Evolutionary conservation across 768 basidiomycete genomes (phyloP).

Genomic region (Pleurotus ostreatus): DNA sequence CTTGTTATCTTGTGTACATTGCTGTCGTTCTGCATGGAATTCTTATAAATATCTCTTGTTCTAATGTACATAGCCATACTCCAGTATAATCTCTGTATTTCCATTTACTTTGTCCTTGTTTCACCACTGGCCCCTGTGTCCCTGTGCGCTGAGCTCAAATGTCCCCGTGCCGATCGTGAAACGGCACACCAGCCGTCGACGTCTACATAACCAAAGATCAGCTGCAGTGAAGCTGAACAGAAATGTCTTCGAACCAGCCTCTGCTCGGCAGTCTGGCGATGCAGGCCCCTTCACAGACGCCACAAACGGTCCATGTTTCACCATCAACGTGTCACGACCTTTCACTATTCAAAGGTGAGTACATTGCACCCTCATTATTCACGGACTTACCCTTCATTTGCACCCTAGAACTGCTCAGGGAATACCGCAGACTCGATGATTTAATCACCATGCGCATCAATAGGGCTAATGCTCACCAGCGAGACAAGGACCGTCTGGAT

Average conservation of each 20-base stretch:
- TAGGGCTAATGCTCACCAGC: constrained; percentile 69
- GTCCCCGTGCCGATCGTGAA: background rate
- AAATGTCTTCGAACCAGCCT: constrained; percentile 40
- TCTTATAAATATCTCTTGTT: background rate
- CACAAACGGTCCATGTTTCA: constrained; percentile 71
- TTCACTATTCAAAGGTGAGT: constrained; percentile 74
- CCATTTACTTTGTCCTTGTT: background rate
- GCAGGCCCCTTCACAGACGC: constrained; percentile 55
- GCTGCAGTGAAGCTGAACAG: too few relatives aligned
- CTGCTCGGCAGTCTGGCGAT: constrained; percentile 64
- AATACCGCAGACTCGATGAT: constrained; percentile 81
- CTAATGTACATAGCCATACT: constrained; percentile 6
- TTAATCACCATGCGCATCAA: constrained; percentile 78
- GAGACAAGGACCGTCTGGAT: constrained; percentile 60
- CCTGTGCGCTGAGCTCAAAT: background rate
- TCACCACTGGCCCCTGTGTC: background rate
- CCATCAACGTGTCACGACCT: constrained; percentile 70
- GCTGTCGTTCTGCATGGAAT: background rate
- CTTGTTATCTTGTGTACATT: constrained; percentile 5
- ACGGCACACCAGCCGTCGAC: too few relatives aligned
- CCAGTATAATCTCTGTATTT: background rate
- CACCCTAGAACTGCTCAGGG: constrained; percentile 66
- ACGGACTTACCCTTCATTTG: too few relatives aligned
- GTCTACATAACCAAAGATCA: too few relatives aligned
- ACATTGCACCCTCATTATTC: background rate